A percentile compares a stretch with the other conserved stretches of the same genome.
These are phyloP conservation scores for Lichtheimia ornata DNA, from an alignment of 371 early-diverging fungal species.

Conservation along the genomic window DNA sequence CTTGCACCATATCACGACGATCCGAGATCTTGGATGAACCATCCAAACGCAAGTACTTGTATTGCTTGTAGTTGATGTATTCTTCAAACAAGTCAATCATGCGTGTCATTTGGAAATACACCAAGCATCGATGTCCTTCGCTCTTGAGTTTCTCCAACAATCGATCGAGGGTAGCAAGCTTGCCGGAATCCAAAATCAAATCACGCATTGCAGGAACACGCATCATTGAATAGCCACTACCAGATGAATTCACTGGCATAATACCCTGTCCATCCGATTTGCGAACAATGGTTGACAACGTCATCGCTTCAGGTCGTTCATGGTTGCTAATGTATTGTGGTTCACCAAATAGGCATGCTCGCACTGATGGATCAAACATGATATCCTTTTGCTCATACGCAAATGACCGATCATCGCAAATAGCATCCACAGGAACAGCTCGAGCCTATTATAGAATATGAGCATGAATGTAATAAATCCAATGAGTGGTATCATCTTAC, in stretches of 20 bases:
- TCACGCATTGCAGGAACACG: conserved; percentile 69
- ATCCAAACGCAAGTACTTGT: conserved; percentile 93
- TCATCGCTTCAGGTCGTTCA: conserved; percentile 19
- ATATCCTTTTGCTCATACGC: conserved; percentile 51
- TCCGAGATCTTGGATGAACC: conserved; percentile 93
- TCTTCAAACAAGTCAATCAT: conserved; percentile 98
- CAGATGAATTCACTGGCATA: conserved; percentile 34
- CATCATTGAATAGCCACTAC: conserved; percentile 48
- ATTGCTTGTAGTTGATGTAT: conserved; percentile 87
- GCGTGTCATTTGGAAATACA: conserved; percentile 99
- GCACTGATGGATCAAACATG: conserved; percentile 51
- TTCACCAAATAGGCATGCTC: conserved; percentile 54
- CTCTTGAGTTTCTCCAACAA: conserved; percentile 86
- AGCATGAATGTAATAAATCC: conserved; percentile 21
- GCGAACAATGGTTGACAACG: conserved; percentile 22
- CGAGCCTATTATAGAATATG: conserved; percentile 39
- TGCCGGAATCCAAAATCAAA: conserved; percentile 93
- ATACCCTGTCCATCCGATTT: conserved; percentile 29
- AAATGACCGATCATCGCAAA: conserved; percentile 72
- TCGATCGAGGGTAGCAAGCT: conserved; percentile 87
- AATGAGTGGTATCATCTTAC: conserved; percentile 13
- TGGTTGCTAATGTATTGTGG: conserved; percentile 26
- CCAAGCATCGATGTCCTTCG: conserved; percentile 92
- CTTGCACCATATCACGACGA: conserved; percentile 91
- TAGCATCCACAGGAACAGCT: conserved; percentile 66